These are phyloP conservation scores for Flaveria trinervia DNA, from an alignment of 129 eudicot species.

Conservation along the genomic window DNA sequence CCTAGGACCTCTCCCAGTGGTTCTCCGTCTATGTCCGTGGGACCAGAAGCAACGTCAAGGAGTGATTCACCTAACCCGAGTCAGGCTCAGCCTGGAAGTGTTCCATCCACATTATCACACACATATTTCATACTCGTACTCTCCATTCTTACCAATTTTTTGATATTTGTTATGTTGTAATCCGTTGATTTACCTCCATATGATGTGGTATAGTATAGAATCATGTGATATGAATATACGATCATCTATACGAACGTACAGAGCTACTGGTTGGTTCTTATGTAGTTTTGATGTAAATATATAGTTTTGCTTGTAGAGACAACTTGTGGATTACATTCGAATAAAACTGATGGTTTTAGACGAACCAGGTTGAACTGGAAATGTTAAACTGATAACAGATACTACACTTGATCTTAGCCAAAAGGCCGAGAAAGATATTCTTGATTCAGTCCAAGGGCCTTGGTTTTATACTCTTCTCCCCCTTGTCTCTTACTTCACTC, in stretches of 20 bases:
- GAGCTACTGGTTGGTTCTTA: conserved; percentile 28
- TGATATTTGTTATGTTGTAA: conserved; percentile 39
- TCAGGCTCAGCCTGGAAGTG: conserved; percentile 32
- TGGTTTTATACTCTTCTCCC: no score
- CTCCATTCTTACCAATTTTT: conserved; percentile 42
- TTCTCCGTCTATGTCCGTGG: conserved; percentile 50
- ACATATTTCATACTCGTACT: conserved; percentile 29
- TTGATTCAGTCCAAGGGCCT: not conserved
- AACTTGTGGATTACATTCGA: conserved; percentile 18
- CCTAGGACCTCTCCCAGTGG: conserved; percentile 39
- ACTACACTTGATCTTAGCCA: conserved; percentile 94
- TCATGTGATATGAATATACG: conserved; percentile 19
- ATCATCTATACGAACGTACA: not conserved
- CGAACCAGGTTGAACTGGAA: no score
- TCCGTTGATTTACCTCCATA: conserved; percentile 16
- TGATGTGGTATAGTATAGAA: conserved; percentile 24
- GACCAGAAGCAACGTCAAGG: conserved; percentile 66
- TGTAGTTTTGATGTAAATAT: conserved; percentile 38
- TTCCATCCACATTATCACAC: conserved; percentile 31
- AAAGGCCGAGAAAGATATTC: conserved; percentile 94
- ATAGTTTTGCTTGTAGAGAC: conserved; percentile 23
- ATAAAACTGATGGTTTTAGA: conserved; percentile 7
- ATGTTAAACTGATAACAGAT: conserved; percentile 70
- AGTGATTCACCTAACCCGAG: conserved; percentile 38
- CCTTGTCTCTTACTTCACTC: no score